Conservation (phyloP, 148 eudicot species). For the Vaccinium darrowii region DNA sequence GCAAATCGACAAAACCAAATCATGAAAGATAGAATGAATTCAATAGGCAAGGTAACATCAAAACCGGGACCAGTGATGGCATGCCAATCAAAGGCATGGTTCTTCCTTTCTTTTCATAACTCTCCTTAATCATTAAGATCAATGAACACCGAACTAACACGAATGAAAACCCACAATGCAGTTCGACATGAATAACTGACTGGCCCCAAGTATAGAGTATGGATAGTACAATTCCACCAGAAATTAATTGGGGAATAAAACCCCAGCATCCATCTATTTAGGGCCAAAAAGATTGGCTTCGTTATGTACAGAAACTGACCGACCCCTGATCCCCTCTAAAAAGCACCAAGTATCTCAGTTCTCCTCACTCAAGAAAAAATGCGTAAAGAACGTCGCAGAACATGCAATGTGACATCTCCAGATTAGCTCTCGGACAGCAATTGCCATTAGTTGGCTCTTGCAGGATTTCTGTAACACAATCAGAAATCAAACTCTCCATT, state of each 20-base stretch:
- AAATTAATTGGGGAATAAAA: neutral
- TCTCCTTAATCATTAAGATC: neutral
- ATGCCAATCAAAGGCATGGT: neutral
- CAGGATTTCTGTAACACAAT: slow-evolving; percentile 20
- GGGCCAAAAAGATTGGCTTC: slow-evolving; percentile 31
- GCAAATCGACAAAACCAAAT: neutral
- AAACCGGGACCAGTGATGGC: neutral
- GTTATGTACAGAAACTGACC: slow-evolving; percentile 43
- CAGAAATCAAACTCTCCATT: slow-evolving; percentile 89
- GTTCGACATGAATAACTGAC: neutral
- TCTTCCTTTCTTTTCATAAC: neutral
- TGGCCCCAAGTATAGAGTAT: neutral
- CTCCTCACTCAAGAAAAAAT: slow-evolving; percentile 13
- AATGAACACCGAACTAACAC: neutral
- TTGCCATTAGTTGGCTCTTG: slow-evolving; percentile 12
- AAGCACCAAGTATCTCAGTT: slow-evolving; percentile 23
- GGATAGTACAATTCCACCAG: neutral
- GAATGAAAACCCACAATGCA: neutral
- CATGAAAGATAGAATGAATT: neutral
- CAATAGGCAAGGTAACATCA: neutral
- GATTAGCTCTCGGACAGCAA: slow-evolving; percentile 16
- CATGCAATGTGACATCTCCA: neutral
- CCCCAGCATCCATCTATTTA: slow-evolving; percentile 30
- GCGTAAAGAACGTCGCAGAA: neutral
- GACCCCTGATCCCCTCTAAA: slow-evolving; percentile 26